These are phyloP conservation scores for Apiospora pterosperma DNA, from an alignment of 2,329 filamentous ascomycete genomes.

Conservation along the genomic window DNA sequence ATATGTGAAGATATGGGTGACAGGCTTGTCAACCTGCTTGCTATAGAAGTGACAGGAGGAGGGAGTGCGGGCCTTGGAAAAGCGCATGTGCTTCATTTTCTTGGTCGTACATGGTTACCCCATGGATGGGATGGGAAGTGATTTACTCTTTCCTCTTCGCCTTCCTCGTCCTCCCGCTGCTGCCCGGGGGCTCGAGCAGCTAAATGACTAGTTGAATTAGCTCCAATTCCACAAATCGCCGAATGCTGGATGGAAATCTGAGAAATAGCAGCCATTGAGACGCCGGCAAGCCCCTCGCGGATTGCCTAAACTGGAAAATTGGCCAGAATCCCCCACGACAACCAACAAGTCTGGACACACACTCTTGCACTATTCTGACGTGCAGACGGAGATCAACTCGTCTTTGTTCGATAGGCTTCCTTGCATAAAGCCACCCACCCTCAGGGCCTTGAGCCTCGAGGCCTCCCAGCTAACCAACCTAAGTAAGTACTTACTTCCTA, in stretches of 20 bases:
- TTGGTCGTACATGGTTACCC: not conserved
- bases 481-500: no score
- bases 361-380: not conserved
- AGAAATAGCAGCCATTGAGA: not conserved
- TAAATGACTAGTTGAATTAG: not conserved
- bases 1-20: not conserved
- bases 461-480: not conserved
- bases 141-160: not conserved
- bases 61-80: not conserved
- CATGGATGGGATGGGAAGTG: not conserved
- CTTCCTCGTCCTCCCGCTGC: not conserved
- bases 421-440: not conserved
- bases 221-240: not conserved
- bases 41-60: not conserved
- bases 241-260: not conserved
- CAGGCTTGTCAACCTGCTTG: not conserved
- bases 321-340: not conserved
- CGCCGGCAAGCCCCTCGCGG: not conserved
- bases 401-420: not conserved
- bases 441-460: not conserved
- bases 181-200: constrained; percentile 75
- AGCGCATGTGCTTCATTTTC: not conserved
- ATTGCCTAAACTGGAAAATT: not conserved
- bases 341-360: not conserved
- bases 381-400: not conserved